phyloP scores from a whole-genome alignment of 129 eudicot genomes.

The Tanacetum coccineum region DNA sequence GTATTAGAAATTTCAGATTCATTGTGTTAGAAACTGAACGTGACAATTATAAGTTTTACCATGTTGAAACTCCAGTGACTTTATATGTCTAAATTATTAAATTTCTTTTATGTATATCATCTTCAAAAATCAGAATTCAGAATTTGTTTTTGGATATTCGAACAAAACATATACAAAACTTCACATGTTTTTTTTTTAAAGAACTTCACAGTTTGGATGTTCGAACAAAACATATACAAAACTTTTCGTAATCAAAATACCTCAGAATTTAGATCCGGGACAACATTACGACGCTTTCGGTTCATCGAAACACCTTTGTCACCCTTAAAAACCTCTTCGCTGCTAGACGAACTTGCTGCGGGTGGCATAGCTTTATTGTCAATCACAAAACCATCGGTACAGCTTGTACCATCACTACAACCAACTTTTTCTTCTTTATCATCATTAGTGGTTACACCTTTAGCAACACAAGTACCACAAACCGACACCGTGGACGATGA shows the following conservation, averaged over 20 bases:
- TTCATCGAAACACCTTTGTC: constrained; percentile 16
- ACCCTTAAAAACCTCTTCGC: constrained; percentile 17
- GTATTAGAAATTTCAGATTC: too few species aligned
- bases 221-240: background rate
- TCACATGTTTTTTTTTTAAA: background rate
- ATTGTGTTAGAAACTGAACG: too few species aligned
- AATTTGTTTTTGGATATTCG: too few species aligned
- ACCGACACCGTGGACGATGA: constrained; percentile 40
- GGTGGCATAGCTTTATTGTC: constrained; percentile 37
- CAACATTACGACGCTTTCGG: constrained; percentile 23
- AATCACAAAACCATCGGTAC: constrained; percentile 18
- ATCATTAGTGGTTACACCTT: constrained; percentile 9
- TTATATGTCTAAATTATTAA: too few species aligned
- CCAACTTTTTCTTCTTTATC: constrained; percentile 20
- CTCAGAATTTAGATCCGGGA: constrained; percentile 22
- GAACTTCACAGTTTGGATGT: background rate
- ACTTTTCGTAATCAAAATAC: constrained; percentile 13
- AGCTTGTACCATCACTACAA: constrained; percentile 19
- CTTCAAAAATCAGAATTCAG: too few species aligned
- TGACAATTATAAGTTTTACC: too few species aligned
- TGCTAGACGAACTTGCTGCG: constrained; percentile 29
- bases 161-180: too few species aligned
- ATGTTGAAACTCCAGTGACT: too few species aligned
- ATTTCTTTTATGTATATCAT: too few species aligned
- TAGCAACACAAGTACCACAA: constrained; percentile 41